Percentiles rank a stretch among this genome's conserved stretches.
Evolutionary conservation across 2,329 filamentous ascomycete genomes (phyloP).

Genomic region (Fusarium graminum): DNA sequence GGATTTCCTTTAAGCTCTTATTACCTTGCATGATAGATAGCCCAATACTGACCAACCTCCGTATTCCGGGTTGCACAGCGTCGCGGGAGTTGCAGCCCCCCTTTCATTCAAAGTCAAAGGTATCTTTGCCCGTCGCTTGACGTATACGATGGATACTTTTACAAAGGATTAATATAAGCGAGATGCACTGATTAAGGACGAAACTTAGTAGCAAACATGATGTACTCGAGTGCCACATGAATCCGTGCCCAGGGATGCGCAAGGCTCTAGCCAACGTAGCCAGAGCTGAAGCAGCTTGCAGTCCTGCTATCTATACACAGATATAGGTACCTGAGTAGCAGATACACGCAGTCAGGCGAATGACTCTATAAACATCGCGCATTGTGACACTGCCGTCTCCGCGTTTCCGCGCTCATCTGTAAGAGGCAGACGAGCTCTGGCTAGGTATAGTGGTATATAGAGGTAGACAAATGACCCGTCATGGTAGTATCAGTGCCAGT

Average conservation of each 20-base stretch:
- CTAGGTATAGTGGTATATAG: not conserved
- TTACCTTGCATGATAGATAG: not conserved
- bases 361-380: slow-evolving; percentile 36
- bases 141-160: slow-evolving; percentile 1
- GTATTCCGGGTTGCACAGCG: slow-evolving; percentile 30
- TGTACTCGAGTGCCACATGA: slow-evolving; percentile 4
- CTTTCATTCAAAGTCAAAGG: slow-evolving; percentile 11
- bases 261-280: slow-evolving; percentile 3
- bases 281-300: slow-evolving; percentile 12
- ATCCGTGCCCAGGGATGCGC: not conserved
- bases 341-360: slow-evolving; percentile 10
- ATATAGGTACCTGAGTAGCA: slow-evolving; percentile 12
- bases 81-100: slow-evolving; percentile 28
- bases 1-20: not conserved
- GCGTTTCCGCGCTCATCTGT: slow-evolving; percentile 13
- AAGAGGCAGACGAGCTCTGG: slow-evolving; percentile 1
- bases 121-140: slow-evolving; percentile 10
- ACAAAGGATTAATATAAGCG: not conserved
- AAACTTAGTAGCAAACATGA: slow-evolving; percentile 10
- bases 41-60: slow-evolving; percentile 19
- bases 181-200: not conserved
- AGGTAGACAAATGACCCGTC: not conserved
- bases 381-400: slow-evolving; percentile 39
- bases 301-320: not conserved
- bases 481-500: slow-evolving; percentile 1